These are phyloP conservation scores for Perkinsus chesapeaki DNA, from an alignment of 169 alveolate species.

Conservation along the genomic window DNA sequence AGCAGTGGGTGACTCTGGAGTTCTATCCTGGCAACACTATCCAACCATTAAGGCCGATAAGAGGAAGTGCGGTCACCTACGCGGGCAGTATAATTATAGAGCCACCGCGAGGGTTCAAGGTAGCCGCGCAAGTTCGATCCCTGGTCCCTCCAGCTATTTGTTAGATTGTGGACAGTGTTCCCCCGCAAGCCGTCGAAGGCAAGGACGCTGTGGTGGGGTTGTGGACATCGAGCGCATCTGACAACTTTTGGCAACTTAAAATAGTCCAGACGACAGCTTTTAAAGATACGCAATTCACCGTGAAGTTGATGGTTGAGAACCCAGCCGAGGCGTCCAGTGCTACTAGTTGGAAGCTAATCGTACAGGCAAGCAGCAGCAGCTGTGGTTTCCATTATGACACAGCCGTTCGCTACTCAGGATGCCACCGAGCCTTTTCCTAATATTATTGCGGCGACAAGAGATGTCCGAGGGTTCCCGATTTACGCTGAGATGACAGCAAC, in stretches of 20 bases:
- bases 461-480: not conserved
- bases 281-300: not conserved
- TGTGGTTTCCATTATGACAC: not conserved
- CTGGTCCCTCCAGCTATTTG: not conserved
- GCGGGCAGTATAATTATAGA: not conserved
- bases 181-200: not conserved
- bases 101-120: not conserved
- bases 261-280: not conserved
- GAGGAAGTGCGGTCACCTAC: not conserved
- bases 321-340: not conserved
- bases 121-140: not conserved
- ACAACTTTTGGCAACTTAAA: not conserved
- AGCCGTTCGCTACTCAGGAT: not conserved
- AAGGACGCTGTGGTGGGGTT: not conserved
- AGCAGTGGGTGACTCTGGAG: not conserved
- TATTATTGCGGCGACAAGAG: constrained; percentile 7
- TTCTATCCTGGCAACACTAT: not conserved
- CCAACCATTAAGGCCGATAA: not conserved
- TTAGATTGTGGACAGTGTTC: not conserved
- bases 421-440: not conserved
- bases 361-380: not conserved
- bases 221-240: not conserved
- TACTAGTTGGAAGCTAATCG: not conserved
- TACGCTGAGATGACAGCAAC: not conserved
- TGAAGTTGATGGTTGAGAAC: not conserved